Evolutionary conservation across 2,329 filamentous ascomycete species (phyloP).

Genomic region (Pseudopithomyces maydicus): DNA sequence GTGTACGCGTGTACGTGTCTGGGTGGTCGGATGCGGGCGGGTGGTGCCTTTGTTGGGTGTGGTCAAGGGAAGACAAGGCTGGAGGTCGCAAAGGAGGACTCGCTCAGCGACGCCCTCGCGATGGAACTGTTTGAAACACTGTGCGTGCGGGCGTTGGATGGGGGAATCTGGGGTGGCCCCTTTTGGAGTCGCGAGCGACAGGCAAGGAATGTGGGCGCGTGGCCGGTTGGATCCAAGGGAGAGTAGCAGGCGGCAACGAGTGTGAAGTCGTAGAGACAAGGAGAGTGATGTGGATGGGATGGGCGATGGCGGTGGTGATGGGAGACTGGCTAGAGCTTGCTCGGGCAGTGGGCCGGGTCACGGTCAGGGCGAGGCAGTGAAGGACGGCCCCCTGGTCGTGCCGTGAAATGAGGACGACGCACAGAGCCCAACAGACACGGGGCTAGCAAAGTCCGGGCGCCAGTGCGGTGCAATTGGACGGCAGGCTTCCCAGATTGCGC

Average conservation of each 20-base stretch:
- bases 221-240: slow-evolving; percentile 5
- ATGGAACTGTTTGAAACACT: slow-evolving; percentile 41
- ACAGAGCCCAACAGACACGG: slow-evolving; percentile 1
- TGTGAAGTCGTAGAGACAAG: slow-evolving; percentile 33
- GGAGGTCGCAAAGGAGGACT: slow-evolving; percentile 29
- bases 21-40: slow-evolving; percentile 9
- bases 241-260: slow-evolving; percentile 26
- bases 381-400: slow-evolving; percentile 1
- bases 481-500: slow-evolving; percentile 1
- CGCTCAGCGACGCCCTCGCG: slow-evolving; percentile 41
- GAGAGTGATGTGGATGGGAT: slow-evolving; percentile 13
- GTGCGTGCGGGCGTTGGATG: slow-evolving; percentile 36
- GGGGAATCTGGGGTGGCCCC: slow-evolving; percentile 44
- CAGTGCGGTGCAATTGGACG: background rate
- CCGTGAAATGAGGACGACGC: slow-evolving; percentile 7
- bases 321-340: slow-evolving; percentile 23
- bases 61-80: slow-evolving; percentile 1
- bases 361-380: slow-evolving; percentile 2
- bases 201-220: slow-evolving; percentile 34
- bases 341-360: slow-evolving; percentile 16
- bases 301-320: slow-evolving; percentile 13
- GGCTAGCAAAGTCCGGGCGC: slow-evolving; percentile 2
- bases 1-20: no score
- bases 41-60: slow-evolving; percentile 4
- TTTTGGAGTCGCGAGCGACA: slow-evolving; percentile 26